These are phyloP conservation scores for Neonectria neomacrospora DNA, from an alignment of 2,329 filamentous ascomycete species.

Conservation along the genomic window DNA sequence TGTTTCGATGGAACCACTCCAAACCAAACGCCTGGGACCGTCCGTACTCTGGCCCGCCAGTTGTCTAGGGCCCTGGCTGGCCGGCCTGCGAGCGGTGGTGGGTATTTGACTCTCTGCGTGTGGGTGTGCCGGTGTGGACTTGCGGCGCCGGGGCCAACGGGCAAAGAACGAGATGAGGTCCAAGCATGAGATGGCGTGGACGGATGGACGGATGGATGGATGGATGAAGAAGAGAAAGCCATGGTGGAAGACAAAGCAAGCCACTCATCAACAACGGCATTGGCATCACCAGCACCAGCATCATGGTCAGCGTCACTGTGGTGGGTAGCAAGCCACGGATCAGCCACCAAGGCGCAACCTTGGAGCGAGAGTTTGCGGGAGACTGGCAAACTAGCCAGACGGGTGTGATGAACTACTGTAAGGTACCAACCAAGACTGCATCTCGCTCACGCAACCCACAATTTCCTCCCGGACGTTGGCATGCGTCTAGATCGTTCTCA, in stretches of 20 bases:
- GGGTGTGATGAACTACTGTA: not conserved
- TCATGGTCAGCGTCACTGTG: not conserved
- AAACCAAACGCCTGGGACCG: slow-evolving; percentile 46
- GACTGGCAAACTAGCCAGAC: not conserved
- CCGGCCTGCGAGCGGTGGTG: not conserved
- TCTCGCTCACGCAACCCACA: not conserved
- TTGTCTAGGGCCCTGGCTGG: not conserved
- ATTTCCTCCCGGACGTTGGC: slow-evolving; percentile 3
- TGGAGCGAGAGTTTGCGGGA: not conserved
- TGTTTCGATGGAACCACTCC: slow-evolving; percentile 47
- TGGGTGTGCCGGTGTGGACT: not conserved
- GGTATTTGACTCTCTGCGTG: not conserved
- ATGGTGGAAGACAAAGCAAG: not conserved
- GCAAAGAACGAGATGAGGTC: not conserved
- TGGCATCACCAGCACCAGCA: not conserved
- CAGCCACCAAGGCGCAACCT: not conserved
- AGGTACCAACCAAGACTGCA: not conserved
- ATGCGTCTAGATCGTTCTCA: slow-evolving; percentile 1
- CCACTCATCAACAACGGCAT: not conserved
- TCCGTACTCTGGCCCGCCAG: not conserved
- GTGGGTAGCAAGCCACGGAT: not conserved
- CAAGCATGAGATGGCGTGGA: slow-evolving; percentile 3
- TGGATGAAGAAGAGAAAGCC: not conserved
- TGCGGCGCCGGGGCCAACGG: slow-evolving; percentile 1
- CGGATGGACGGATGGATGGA: not conserved